Percentiles rank a stretch among this genome's conserved stretches.
These are phyloP conservation scores for Hypomontagnella monticulosa DNA, from an alignment of 495 filamentous ascomycete species.

Conservation along the genomic window DNA sequence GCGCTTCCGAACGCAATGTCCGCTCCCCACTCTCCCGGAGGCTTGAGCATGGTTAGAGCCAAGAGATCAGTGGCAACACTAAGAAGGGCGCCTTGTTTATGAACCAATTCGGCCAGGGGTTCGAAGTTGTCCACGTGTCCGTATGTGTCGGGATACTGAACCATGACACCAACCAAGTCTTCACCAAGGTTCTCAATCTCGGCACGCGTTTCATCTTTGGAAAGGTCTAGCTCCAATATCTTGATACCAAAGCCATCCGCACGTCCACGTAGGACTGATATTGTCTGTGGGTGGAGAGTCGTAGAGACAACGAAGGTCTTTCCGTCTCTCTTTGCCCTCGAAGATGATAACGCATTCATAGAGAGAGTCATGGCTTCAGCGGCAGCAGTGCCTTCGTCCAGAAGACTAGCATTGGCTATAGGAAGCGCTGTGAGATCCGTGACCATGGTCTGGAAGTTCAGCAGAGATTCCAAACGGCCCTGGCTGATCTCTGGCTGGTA, in stretches of 20 bases:
- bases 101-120: slow-evolving; percentile 76
- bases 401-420: slow-evolving; percentile 91
- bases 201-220: slow-evolving; percentile 65
- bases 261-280: slow-evolving; percentile 83
- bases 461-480: slow-evolving; percentile 87
- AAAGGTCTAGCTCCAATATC: slow-evolving; percentile 75
- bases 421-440: slow-evolving; percentile 88
- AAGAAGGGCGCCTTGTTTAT: slow-evolving; percentile 82
- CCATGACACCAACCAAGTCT: slow-evolving; percentile 88
- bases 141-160: slow-evolving; percentile 93
- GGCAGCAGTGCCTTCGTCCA: slow-evolving; percentile 94
- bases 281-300: slow-evolving; percentile 87
- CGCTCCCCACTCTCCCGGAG: slow-evolving; percentile 94
- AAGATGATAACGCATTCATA: slow-evolving; percentile 74
- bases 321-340: slow-evolving; percentile 75
- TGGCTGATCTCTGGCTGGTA: slow-evolving; percentile 99
- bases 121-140: slow-evolving; percentile 83
- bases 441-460: slow-evolving; percentile 97
- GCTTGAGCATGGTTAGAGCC: slow-evolving; percentile 87
- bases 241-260: slow-evolving; percentile 95
- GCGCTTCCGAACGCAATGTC: slow-evolving; percentile 97
- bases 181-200: slow-evolving; percentile 78
- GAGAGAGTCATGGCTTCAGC: slow-evolving; percentile 98
- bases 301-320: slow-evolving; percentile 88
- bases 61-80: slow-evolving; percentile 92